A percentile compares a stretch with the other conserved stretches of the same genome.
Evolutionary conservation across 306 rosid genomes (phyloP).

Genomic region (Lagenaria siceraria): DNA sequence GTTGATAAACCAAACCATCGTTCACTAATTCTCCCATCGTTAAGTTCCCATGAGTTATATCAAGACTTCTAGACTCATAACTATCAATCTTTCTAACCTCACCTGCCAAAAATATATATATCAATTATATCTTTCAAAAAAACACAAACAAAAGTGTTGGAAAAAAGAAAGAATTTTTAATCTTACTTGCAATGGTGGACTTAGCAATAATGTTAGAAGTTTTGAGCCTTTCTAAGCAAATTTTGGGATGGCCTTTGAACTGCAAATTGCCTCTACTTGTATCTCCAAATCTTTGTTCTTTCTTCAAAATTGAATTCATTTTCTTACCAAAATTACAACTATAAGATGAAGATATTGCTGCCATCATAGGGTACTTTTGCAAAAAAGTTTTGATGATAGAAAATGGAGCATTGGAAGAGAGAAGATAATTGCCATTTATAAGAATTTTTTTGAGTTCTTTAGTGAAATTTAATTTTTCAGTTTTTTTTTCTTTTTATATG

Average conservation of each 20-base stretch:
- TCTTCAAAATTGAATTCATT: neutral
- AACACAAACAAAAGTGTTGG: neutral
- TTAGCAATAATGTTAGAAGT: no score
- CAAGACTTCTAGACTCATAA: neutral
- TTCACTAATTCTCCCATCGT: neutral
- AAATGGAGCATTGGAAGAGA: neutral
- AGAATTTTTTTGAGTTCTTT: neutral
- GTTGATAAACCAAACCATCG: conserved; percentile 8
- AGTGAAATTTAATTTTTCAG: neutral
- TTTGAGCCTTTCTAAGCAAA: neutral
- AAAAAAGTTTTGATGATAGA: neutral
- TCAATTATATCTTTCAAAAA: no score
- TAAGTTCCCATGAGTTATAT: neutral
- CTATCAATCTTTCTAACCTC: neutral
- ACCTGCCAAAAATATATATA: neutral
- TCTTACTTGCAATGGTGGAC: neutral
- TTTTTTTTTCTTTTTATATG: neutral
- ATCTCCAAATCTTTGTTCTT: neutral
- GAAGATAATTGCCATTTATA: neutral
- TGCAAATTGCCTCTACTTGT: neutral
- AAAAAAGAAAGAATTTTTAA: no score
- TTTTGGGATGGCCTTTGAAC: neutral
- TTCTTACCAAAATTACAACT: neutral
- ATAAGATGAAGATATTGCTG: neutral
- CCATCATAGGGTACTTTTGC: neutral